A percentile compares a stretch with the other conserved stretches of the same genome.
These are phyloP conservation scores for Delphinella strobiligena DNA, from an alignment of 2,329 filamentous ascomycete species.

Conservation along the genomic window DNA sequence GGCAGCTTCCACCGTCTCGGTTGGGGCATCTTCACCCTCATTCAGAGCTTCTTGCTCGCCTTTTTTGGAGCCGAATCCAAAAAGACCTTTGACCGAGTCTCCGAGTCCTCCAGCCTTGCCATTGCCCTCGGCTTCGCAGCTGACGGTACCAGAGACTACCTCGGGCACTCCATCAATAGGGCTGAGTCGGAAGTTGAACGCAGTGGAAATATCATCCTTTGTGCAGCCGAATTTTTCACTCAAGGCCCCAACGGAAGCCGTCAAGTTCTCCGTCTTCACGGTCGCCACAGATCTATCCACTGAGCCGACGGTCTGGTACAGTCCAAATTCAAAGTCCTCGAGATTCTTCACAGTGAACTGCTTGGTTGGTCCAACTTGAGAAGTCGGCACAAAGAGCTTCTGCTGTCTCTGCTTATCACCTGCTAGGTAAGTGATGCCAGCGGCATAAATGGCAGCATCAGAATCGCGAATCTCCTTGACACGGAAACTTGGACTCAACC, in stretches of 20 bases:
- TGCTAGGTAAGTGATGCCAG: conserved; percentile 60
- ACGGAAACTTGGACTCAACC: conserved; percentile 86
- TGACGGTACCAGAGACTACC: conserved; percentile 61
- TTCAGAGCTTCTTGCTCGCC: conserved; percentile 62
- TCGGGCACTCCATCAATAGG: conserved; percentile 68
- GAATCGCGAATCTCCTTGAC: conserved; percentile 88
- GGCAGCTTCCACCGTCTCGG: conserved; percentile 28
- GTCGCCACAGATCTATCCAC: conserved; percentile 50
- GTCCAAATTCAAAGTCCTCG: conserved; percentile 66
- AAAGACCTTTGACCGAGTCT: conserved; percentile 89
- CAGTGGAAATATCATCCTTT: conserved; percentile 65
- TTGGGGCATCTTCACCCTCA: conserved; percentile 35
- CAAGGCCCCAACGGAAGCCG: conserved; percentile 64
- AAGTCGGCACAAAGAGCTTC: conserved; percentile 69
- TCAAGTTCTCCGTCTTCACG: conserved; percentile 74
- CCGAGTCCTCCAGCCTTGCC: conserved; percentile 71
- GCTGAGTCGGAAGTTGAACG: conserved; percentile 62
- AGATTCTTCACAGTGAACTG: conserved; percentile 73
- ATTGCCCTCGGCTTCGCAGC: conserved; percentile 66
- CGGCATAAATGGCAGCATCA: conserved; percentile 64
- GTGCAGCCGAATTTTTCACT: conserved; percentile 69
- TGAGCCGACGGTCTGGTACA: conserved; percentile 59
- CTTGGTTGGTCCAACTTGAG: conserved; percentile 66
- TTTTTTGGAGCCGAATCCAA: conserved; percentile 88
- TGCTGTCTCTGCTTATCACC: conserved; percentile 59